Evolutionary conservation across 345 rosid genomes (phyloP).

Genomic region (Salix caprea): DNA sequence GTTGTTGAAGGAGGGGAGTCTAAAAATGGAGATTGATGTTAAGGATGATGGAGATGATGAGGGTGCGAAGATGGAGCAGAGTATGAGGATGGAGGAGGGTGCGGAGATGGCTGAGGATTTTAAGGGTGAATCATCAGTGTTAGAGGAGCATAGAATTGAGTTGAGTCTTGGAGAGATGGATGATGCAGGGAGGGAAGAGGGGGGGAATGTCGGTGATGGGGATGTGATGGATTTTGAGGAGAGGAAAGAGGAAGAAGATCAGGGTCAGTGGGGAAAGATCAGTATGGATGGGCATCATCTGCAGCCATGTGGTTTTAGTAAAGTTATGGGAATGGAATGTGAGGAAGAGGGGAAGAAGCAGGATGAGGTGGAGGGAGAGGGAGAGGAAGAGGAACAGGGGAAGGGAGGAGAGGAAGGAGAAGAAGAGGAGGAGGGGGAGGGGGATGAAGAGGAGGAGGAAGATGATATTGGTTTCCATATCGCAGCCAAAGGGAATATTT

Average conservation of each 20-base stretch:
- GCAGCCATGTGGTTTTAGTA: constrained; percentile 38
- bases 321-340: constrained; percentile 8
- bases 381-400: constrained; percentile 14
- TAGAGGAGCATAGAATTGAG: constrained; percentile 60
- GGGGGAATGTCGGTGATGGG: constrained; percentile 5
- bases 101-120: constrained; percentile 36
- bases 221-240: constrained; percentile 49
- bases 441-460: constrained; percentile 35
- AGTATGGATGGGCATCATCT: constrained; percentile 38
- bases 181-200: constrained; percentile 28
- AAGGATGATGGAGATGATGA: constrained; percentile 28
- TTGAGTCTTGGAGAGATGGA: constrained; percentile 60
- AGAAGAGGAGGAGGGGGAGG: constrained; percentile 35
- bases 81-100: constrained; percentile 34
- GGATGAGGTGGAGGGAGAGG: constrained; percentile 19
- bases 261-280: constrained; percentile 38
- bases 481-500: constrained; percentile 37
- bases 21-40: constrained; percentile 25
- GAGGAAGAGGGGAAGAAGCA: constrained; percentile 21
- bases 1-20: constrained; percentile 28
- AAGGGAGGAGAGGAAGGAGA: constrained; percentile 28
- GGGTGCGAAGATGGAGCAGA: constrained; percentile 23
- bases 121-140: not conserved
- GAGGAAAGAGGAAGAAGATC: constrained; percentile 28
- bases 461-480: constrained; percentile 43